Conservation (phyloP, 148 eudicot species). For the Heliosperma pusillum region DNA sequence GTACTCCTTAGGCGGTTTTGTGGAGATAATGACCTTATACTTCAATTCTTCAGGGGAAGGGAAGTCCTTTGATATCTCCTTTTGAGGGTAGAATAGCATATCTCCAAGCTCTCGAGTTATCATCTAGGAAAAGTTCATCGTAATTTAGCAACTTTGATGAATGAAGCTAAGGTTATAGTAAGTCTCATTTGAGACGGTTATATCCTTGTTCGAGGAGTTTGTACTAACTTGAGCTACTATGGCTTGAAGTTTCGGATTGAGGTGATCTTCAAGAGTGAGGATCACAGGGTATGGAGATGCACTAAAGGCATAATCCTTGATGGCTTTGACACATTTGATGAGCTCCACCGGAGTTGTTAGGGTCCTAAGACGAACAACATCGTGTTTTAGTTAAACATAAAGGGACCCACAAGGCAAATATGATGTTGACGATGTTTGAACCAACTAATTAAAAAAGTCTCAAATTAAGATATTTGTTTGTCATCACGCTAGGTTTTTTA, state of each 20-base stretch:
- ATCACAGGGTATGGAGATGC: conserved; percentile 68
- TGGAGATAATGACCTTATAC: conserved; percentile 44
- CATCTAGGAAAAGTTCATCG: conserved; percentile 33
- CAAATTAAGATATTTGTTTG: no score
- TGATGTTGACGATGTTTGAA: no score
- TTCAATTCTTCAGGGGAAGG: conserved; percentile 66
- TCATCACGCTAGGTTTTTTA: no score
- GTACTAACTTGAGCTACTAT: conserved; percentile 54
- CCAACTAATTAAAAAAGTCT: neutral
- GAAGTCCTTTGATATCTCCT: conserved; percentile 41
- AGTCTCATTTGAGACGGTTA: no score
- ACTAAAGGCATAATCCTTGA: conserved; percentile 49
- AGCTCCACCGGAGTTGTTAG: conserved; percentile 59
- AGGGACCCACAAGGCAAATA: no score
- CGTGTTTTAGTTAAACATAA: neutral
- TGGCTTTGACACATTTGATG: conserved; percentile 44
- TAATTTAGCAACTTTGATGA: neutral
- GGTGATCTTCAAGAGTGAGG: conserved; percentile 63
- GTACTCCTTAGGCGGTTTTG: conserved; percentile 67
- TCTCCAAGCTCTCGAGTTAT: conserved; percentile 43
- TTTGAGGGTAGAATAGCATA: conserved; percentile 35
- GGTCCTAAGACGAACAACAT: conserved; percentile 36
- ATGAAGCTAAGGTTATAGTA: no score
- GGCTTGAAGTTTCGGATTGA: conserved; percentile 59
- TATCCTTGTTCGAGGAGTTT: neutral